Base-by-base conservation (phyloP, 257 asterid species). In the Cinchona pubescens region DNA sequence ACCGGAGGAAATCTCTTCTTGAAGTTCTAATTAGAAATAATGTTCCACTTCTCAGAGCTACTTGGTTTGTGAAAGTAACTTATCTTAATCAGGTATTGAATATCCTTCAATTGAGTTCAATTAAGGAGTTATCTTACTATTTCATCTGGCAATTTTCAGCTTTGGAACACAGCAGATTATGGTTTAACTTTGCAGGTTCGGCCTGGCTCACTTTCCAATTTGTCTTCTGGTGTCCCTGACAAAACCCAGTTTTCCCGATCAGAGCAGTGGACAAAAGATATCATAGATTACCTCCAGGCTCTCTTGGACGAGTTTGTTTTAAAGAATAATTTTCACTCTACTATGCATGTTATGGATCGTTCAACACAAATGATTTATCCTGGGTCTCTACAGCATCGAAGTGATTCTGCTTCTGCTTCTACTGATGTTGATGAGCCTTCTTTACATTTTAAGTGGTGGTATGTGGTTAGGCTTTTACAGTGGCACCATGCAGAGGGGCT, bases 401-500 rank as follows among this genome's bases (percentile, higher is more conserved):
- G 79, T 59, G 96, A 84, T 78, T 76, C 88, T 70, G 76, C 75
- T 76, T 77, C 91, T 75, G 59, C 90, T 62, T 72, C 72, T 63
- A 69, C 78, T 37, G 96, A 85, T 85, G 87, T 86, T 80, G 94
- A 84, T 76, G 98, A 89, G 83, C 96, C 98, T 72, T 88, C 98
- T 19, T 82, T 89, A 70, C 90, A 93, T 87, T 87, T 83, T 74
- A 96, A 96, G 83, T 96, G 99, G 99, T 96, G 99, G 99, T 96
- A 91, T 78, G 90, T 91, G 80, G 97, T 93, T 76, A 90, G 99
- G 84, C 86, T 93, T 71, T 83, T 96, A 75, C 96, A 93, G 35
- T 93, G 97, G 98, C 98, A 96, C 84, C 96, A 96, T 74, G 89
- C 91, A 29, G 98, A 96, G 80, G 99, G 99, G 79, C 89, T 96